Evolutionary conservation across 805 yeast species (phyloP).

Genomic region (Candida endomychidarum): DNA sequence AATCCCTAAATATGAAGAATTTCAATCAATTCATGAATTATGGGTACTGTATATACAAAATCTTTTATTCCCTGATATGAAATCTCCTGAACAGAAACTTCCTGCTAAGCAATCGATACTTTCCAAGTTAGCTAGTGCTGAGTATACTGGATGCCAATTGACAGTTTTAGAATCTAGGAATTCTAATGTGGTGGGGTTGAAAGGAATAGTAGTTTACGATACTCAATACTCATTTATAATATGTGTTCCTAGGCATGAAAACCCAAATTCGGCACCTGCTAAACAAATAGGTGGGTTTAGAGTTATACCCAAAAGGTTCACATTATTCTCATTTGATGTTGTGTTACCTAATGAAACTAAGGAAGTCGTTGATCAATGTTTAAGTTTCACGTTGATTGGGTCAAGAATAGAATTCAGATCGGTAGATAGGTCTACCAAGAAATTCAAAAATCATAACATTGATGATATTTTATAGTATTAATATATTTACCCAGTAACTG

Average conservation of each 20-base stretch:
- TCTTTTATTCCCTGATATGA: conserved; percentile 39
- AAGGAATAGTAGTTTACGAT: conserved; percentile 85
- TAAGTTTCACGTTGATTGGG: conserved; percentile 71
- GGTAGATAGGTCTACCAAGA: conserved; percentile 77
- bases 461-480: conserved; percentile 44
- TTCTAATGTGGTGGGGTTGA: conserved; percentile 54
- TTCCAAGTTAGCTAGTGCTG: conserved; percentile 69
- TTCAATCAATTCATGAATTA: conserved; percentile 53
- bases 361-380: conserved; percentile 30
- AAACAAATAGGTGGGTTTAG: conserved; percentile 60
- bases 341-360: conserved; percentile 17
- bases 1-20: conserved; percentile 48
- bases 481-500: too few species aligned
- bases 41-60: conserved; percentile 74
- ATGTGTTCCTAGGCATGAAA: conserved; percentile 45
- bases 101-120: conserved; percentile 37
- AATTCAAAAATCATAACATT: conserved; percentile 79
- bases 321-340: conserved; percentile 56
- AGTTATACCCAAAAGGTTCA: conserved; percentile 65
- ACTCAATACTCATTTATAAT: conserved; percentile 70
- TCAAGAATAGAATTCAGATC: conserved; percentile 74
- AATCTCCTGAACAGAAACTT: conserved; percentile 17
- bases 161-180: conserved; percentile 60
- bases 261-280: conserved; percentile 24
- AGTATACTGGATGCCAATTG: conserved; percentile 73